These are phyloP conservation scores for Besnoitia besnoiti DNA, from an alignment of 169 alveolate genomes.

Conservation along the genomic window DNA sequence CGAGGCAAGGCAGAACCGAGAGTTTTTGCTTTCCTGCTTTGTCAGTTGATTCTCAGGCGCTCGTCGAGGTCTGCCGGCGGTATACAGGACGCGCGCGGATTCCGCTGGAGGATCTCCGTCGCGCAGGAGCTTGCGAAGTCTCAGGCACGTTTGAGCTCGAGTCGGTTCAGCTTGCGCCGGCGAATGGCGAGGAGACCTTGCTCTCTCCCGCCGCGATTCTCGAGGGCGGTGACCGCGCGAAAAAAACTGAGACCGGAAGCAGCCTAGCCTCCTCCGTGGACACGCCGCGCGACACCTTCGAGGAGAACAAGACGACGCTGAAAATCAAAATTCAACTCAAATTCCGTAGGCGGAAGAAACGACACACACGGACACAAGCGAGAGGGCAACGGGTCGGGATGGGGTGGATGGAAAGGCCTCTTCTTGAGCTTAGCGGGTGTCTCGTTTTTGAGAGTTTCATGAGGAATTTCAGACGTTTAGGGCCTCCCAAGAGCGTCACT, in stretches of 20 bases:
- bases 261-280: neutral
- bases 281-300: neutral
- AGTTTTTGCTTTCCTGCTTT: neutral
- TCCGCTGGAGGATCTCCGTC: neutral
- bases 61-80: neutral
- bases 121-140: neutral
- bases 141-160: neutral
- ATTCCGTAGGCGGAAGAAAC: constrained; percentile 2
- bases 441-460: too few species aligned
- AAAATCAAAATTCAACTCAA: neutral
- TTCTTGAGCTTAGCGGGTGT: too few species aligned
- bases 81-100: constrained; percentile 30
- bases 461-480: too few species aligned
- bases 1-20: too few species aligned
- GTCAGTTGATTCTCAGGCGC: neutral
- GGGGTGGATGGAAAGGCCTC: too few species aligned
- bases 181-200: neutral
- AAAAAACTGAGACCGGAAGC: neutral
- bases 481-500: too few species aligned
- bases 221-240: neutral
- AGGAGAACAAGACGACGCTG: neutral
- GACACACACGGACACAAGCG: neutral
- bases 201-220: neutral
- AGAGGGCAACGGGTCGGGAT: neutral
- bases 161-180: neutral